Conservation (phyloP, 2,329 filamentous ascomycete species). For the Pseudomassariella vexata region DNA sequence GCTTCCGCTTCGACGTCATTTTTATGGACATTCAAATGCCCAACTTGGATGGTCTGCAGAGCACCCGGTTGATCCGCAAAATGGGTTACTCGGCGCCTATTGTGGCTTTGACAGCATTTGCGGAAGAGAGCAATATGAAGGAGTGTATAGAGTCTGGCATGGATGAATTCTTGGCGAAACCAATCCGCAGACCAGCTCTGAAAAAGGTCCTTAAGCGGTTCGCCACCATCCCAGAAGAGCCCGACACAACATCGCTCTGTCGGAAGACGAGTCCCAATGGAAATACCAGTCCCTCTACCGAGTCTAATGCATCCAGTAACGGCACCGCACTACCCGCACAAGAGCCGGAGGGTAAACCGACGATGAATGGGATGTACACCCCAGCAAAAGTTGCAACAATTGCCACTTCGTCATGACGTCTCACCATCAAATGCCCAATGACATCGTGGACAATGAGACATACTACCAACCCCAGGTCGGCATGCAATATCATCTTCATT, state of each 20-base stretch:
- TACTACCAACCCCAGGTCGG: no score
- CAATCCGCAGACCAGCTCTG: constrained; percentile 74
- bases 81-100: constrained; percentile 86
- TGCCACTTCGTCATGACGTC: no score
- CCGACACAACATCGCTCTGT: constrained; percentile 33
- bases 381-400: no score
- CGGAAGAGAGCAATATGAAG: constrained; percentile 82
- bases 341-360: no score
- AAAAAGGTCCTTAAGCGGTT: constrained; percentile 84
- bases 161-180: constrained; percentile 78
- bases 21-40: constrained; percentile 98
- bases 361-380: no score
- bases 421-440: no score
- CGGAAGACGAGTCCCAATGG: no score
- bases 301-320: no score
- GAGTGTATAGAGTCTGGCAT: constrained; percentile 86
- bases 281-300: no score
- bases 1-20: constrained; percentile 74
- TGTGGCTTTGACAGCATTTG: constrained; percentile 84
- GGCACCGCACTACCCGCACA: no score
- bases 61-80: constrained; percentile 75
- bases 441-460: no score
- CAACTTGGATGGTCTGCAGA: constrained; percentile 83
- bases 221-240: constrained; percentile 72
- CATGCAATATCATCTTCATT: no score